Conservation (phyloP, 306 rosid genomes). For the Delonix regia region DNA sequence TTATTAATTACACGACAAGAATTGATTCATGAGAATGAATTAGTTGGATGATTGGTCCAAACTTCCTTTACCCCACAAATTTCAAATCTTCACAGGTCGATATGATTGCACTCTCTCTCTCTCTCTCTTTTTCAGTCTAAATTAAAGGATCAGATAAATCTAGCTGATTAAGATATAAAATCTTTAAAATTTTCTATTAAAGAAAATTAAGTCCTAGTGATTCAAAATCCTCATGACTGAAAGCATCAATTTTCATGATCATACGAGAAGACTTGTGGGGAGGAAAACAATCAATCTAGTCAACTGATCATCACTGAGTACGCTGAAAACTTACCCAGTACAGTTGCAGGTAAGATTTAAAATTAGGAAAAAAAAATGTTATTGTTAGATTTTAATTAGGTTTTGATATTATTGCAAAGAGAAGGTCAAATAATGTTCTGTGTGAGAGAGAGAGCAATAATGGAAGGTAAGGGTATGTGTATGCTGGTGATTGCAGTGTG, state of each 20-base stretch:
- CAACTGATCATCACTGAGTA: neutral
- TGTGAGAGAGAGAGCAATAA: neutral
- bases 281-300: neutral
- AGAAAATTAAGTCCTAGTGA: no score
- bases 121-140: neutral
- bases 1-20: neutral
- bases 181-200: neutral
- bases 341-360: neutral
- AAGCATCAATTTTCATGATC: neutral
- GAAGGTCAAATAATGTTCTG: neutral
- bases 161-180: neutral
- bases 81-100: neutral
- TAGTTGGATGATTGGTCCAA: slow-evolving; percentile 17
- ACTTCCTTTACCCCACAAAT: neutral
- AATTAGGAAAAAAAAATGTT: no score
- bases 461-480: neutral
- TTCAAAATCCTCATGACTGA: neutral
- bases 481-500: neutral
- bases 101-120: neutral
- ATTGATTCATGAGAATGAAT: neutral
- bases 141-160: neutral
- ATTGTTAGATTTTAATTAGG: no score
- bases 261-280: neutral
- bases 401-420: no score
- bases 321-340: neutral